phyloP scores from a whole-genome alignment of 495 filamentous ascomycete genomes.

The Aspergillus steynii region DNA sequence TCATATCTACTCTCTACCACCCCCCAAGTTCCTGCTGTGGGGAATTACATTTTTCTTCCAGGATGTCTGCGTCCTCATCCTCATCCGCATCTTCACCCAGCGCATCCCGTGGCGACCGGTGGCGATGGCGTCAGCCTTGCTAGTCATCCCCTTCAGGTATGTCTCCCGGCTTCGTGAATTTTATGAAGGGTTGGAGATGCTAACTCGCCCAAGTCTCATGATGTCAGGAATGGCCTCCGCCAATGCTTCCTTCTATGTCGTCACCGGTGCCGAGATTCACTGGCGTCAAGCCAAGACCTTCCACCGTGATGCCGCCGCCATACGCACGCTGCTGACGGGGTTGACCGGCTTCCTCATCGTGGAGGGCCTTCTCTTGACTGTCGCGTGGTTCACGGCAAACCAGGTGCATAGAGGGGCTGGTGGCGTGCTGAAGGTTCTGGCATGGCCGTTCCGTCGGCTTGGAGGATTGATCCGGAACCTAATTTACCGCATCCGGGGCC shows the following conservation, averaged over 20 bases:
- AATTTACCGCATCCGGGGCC: slow-evolving; percentile 12
- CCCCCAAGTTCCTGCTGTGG: slow-evolving; percentile 33
- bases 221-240: slow-evolving; percentile 39
- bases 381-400: slow-evolving; percentile 24
- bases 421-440: slow-evolving; percentile 32
- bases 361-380: slow-evolving; percentile 25
- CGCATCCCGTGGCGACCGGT: slow-evolving; percentile 26
- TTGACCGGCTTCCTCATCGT: slow-evolving; percentile 39
- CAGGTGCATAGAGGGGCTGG: slow-evolving; percentile 28
- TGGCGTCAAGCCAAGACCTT: slow-evolving; percentile 38
- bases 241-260: slow-evolving; percentile 39
- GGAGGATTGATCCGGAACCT: slow-evolving; percentile 16
- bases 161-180: background rate
- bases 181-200: background rate
- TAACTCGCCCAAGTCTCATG: slow-evolving; percentile 22
- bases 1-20: slow-evolving; percentile 36
- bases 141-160: slow-evolving; percentile 39
- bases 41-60: slow-evolving; percentile 41
- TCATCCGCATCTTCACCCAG: slow-evolving; percentile 31
- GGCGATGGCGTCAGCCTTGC: slow-evolving; percentile 21
- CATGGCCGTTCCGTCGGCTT: slow-evolving; percentile 30
- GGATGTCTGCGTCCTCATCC: slow-evolving; percentile 36
- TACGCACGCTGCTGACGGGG: slow-evolving; percentile 39
- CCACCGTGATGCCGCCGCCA: slow-evolving; percentile 36
- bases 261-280: slow-evolving; percentile 41